These are phyloP conservation scores for Tetrahymena borealis DNA, from an alignment of 73 alveolate genomes.

Conservation along the genomic window DNA sequence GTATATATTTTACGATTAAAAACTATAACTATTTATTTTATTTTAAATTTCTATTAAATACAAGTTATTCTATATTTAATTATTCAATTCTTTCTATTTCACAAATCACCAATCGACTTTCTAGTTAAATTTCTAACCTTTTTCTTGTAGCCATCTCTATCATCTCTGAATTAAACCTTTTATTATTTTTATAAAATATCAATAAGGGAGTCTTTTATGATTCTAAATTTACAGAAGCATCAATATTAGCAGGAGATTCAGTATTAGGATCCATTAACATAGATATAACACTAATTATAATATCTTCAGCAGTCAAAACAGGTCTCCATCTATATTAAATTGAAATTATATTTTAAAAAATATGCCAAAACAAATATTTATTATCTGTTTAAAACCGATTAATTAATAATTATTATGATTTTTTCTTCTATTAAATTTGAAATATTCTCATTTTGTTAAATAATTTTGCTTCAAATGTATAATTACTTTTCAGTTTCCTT, in stretches of 20 bases:
- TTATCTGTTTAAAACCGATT: no score
- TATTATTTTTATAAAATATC: neutral
- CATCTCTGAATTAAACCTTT: conserved; percentile 61
- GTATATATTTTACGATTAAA: no score
- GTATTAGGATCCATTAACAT: conserved; percentile 89
- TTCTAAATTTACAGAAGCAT: conserved; percentile 47
- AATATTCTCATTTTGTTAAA: no score
- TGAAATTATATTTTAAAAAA: no score
- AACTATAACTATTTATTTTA: no score
- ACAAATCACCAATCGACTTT: conserved; percentile 71
- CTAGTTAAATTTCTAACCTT: conserved; percentile 74
- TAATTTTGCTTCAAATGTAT: no score
- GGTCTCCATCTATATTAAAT: conserved; percentile 93
- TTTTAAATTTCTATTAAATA: neutral
- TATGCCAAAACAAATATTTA: no score
- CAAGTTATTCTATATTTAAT: neutral
- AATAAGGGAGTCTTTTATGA: no score
- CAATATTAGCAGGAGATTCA: conserved; percentile 90
- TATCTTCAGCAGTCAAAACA: conserved; percentile 74
- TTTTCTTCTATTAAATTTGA: no score
- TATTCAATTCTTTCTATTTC: conserved; percentile 17
- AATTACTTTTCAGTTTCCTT: conserved; percentile 63
- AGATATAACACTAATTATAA: conserved; percentile 70
- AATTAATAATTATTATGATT: no score
- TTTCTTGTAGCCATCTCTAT: conserved; percentile 64